phyloP scores from a whole-genome alignment of 768 basidiomycete genomes.

The Panaeolus cyanescens region DNA sequence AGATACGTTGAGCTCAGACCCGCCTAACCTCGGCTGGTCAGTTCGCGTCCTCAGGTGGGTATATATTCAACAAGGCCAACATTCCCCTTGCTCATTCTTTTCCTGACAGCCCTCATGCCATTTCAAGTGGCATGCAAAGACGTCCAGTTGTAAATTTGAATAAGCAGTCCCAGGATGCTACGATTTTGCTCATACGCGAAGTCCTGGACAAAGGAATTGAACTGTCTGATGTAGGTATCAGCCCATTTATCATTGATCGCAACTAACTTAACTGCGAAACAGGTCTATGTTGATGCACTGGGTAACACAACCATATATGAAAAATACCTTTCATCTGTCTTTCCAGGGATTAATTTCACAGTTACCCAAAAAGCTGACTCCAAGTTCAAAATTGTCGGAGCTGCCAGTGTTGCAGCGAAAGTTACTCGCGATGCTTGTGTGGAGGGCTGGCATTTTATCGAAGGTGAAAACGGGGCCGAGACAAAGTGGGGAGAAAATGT shows the following conservation, averaged over 20 bases:
- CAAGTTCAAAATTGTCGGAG: conserved; percentile 96
- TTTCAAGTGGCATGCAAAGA: conserved; percentile 89
- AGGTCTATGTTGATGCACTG: conserved; percentile 96
- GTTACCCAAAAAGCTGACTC: conserved; percentile 93
- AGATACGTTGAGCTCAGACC: conserved; percentile 67
- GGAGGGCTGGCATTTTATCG: conserved; percentile 83
- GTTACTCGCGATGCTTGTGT: conserved; percentile 92
- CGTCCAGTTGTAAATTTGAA: conserved; percentile 86
- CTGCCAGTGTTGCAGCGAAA: conserved; percentile 97
- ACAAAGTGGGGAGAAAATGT: conserved; percentile 38
- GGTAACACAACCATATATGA: conserved; percentile 88
- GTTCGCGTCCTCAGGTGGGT: conserved; percentile 74
- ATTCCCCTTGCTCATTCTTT: not conserved
- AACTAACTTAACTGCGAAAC: not conserved
- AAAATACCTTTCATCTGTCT: conserved; percentile 74
- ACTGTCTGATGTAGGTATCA: conserved; percentile 67
- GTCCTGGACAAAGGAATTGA: conserved; percentile 80
- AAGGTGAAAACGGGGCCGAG: conserved; percentile 36
- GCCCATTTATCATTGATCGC: not conserved
- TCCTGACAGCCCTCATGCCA: conserved; percentile 75
- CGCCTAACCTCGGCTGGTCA: conserved; percentile 77
- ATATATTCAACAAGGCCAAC: not conserved
- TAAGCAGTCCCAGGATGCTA: conserved; percentile 86
- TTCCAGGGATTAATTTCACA: conserved; percentile 85
- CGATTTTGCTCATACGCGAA: conserved; percentile 83